Base-by-base conservation (phyloP, 208 protist species). In the Leishmania mexicana region DNA sequence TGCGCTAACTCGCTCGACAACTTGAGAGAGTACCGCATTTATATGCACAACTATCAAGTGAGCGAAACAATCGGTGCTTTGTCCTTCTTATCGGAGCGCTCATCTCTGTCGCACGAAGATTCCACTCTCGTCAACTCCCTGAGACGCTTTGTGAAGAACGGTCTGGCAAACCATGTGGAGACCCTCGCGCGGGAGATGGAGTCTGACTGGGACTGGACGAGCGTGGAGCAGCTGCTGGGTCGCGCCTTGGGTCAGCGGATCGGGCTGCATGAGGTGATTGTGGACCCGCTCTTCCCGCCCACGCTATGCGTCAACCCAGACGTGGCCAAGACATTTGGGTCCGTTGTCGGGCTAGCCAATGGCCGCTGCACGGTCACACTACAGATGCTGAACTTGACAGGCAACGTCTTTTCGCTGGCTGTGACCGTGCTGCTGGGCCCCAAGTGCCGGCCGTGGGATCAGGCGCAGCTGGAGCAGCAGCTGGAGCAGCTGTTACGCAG, bases 171-270 rank as follows among this genome's bases (percentile, higher is more conserved):
- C 80, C 84, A 91, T 31, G 83, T 96, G 28, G 90, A 95, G 51
- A 84, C 91, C 45, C 77, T 94, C 2, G 92, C 92, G 15, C 89
- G 92, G 28, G 93, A 88, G 73, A 96, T 98, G 95, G 78, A 91
- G 76, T 88, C 91, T 19, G 93, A 96, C 64, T 98, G 95, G 95
- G 95, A 98, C 84, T 98, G 95, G 93, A 97, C 95, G 1, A 96
- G 88, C 74, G 89, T 90, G 49, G 92, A 98, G 67, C 93, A 95
- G 72, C 83, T 98, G 60, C 83, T 96, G 13, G 93, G 91, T 65
- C 86, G 89, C 24, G 90, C 88, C 6, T 73, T 98, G 21, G 89
- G 91, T 24, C 89, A 83, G 47, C 85, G 84, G 45, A 79, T 80
- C 38, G 80, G 76, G 35, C 62, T 81, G 78, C 89, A 95, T 78